Base-by-base conservation (phyloP, 2,329 filamentous ascomycete genomes). In the Tolypocladium ophioglossoides region DNA sequence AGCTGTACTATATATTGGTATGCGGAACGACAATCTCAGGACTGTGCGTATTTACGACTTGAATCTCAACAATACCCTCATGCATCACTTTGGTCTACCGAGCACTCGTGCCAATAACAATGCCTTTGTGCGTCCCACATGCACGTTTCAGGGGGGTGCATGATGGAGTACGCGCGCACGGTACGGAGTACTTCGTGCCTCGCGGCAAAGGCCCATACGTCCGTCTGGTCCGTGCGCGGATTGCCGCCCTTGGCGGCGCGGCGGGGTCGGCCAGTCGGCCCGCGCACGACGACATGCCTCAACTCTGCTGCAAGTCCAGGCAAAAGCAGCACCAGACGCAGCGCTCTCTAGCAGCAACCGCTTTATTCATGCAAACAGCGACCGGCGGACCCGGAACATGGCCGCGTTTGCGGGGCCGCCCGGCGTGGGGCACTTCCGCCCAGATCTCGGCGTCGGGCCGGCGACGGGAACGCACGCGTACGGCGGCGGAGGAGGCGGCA, bases 361-460 rank as follows among this genome's bases (percentile, higher is more conserved):
- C n/a, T n/a, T n/a, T n/a, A n/a, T n/a, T n/a, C n/a, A n/a, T n/a
- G 27, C 27, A 3, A 27, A 27, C 27, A 27, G 3, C 27, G 27
- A 27, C 27, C 27, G 27, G 27, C 27, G 27, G 27, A 10, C 1
- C 39, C 39, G 3, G 14, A 22, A 44, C 40, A 47, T 47, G 41
- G 24, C 41, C 41, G 24, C 41, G 14, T 47, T 47, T 30, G 24
- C 44, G 51, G 54, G 54, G 46, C 54, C 39, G 51, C 54, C 54
- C 44, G 54, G 54, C 51, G 51, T 37, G 51, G 54, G 51, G 51
- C 54, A 55, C 44, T 53, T 55, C 51, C 54, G 51, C 39, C 47
- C 51, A n/a, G 40, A 56, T 11, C 50, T 56, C 35, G 54, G 54
- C 34, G 40, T 52, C 12, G 51, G 34, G n/a, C 12, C 47, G 18